These are phyloP conservation scores for Schizonepeta tenuifolia DNA, from an alignment of 257 asterid genomes.

Conservation along the genomic window DNA sequence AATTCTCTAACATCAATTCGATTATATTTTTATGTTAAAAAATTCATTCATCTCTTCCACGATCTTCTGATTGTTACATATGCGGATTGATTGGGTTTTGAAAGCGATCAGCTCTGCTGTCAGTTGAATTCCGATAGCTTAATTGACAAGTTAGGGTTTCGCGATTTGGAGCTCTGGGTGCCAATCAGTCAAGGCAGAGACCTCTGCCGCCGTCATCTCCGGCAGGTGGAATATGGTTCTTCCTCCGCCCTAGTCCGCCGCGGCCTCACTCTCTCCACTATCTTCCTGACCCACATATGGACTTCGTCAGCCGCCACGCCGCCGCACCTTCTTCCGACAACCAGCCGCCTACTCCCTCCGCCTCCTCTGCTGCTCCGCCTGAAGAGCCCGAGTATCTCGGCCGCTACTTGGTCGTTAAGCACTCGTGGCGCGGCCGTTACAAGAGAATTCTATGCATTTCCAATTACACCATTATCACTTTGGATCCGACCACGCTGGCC, in stretches of 20 bases:
- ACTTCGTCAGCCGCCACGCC: conserved; percentile 72
- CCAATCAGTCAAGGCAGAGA: conserved; percentile 92
- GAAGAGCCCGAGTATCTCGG: conserved; percentile 95
- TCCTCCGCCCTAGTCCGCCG: conserved; percentile 72
- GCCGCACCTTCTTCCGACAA: conserved; percentile 46
- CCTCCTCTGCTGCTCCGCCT: conserved; percentile 49
- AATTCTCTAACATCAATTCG: conserved; percentile 1
- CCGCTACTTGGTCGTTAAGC: conserved; percentile 82
- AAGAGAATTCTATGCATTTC: conserved; percentile 90
- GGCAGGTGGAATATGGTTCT: conserved; percentile 95
- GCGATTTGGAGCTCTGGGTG: conserved; percentile 95
- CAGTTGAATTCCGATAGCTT: conserved; percentile 35
- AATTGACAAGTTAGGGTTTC: conserved; percentile 46
- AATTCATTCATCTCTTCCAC: background rate
- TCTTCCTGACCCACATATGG: conserved; percentile 81
- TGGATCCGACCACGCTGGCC: conserved; percentile 78
- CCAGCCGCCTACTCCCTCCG: conserved; percentile 42
- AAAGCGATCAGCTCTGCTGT: conserved; percentile 35
- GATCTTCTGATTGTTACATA: conserved; percentile 31
- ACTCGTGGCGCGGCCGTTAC: conserved; percentile 99
- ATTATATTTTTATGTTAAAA: background rate
- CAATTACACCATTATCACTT: conserved; percentile 57
- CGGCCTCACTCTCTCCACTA: conserved; percentile 78
- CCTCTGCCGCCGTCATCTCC: conserved; percentile 82
- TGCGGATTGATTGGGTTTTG: conserved; percentile 41